Conservation (phyloP, 108 stramenopile genomes). For the Chaetoceros muelleri region DNA sequence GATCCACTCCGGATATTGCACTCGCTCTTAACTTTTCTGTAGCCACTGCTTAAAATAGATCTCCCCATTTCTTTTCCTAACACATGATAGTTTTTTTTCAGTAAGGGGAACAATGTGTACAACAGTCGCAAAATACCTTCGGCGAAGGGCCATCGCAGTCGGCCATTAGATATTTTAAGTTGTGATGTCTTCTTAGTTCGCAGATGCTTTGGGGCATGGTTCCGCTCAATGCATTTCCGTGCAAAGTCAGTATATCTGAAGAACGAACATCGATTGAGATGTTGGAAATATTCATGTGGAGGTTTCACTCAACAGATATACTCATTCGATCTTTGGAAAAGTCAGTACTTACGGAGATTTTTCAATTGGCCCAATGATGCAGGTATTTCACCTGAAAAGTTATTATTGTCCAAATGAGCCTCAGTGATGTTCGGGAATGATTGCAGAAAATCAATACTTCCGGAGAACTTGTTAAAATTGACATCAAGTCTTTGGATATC, state of each 20-base stretch:
- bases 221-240: neutral
- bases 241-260: neutral
- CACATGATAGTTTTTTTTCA: too few species aligned
- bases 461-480: neutral
- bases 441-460: neutral
- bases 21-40: too few species aligned
- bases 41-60: too few species aligned
- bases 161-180: neutral
- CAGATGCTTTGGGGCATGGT: neutral
- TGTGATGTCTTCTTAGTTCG: neutral
- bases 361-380: neutral
- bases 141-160: neutral
- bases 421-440: neutral
- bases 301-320: too few species aligned
- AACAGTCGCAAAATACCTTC: neutral
- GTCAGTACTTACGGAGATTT: neutral
- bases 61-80: too few species aligned
- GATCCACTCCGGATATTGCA: too few species aligned
- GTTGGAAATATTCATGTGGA: neutral
- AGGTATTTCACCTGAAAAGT: neutral
- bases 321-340: too few species aligned
- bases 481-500: neutral
- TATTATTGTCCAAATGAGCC: neutral
- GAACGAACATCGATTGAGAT: neutral
- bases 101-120: constrained; percentile 22